phyloP scores from a whole-genome alignment of 2,329 filamentous ascomycete species.

The Nemania sp. region DNA sequence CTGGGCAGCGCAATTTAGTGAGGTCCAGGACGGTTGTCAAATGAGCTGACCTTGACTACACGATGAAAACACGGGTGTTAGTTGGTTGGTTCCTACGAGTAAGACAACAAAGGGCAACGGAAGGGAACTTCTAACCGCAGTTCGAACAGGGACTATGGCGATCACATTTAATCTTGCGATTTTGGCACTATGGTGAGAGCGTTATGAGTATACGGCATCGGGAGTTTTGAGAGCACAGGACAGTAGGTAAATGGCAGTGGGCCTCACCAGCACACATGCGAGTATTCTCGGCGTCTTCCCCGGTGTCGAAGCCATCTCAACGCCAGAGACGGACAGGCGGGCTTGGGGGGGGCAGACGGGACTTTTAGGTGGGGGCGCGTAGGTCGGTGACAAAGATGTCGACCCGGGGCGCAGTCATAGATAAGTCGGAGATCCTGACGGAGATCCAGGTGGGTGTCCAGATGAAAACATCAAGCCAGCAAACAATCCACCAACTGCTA shows the following conservation, averaged over 20 bases:
- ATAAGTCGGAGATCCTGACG: background rate
- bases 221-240: background rate
- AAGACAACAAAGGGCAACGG: background rate
- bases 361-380: slow-evolving; percentile 18
- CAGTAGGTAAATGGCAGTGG: background rate
- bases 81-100: slow-evolving; percentile 9
- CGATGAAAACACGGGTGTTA: slow-evolving; percentile 20
- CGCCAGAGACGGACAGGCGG: slow-evolving; percentile 29
- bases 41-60: slow-evolving; percentile 61
- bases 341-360: background rate
- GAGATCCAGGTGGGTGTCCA: background rate
- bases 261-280: slow-evolving; percentile 46
- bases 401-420: slow-evolving; percentile 23
- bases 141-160: slow-evolving; percentile 70
- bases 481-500: background rate
- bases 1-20: slow-evolving; percentile 51
- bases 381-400: slow-evolving; percentile 16
- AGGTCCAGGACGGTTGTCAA: slow-evolving; percentile 16
- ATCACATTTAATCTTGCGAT: slow-evolving; percentile 73
- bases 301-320: slow-evolving; percentile 44
- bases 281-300: slow-evolving; percentile 49
- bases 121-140: slow-evolving; percentile 52
- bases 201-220: slow-evolving; percentile 6
- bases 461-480: background rate
- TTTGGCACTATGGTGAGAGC: slow-evolving; percentile 58